Evolutionary conservation across 768 basidiomycete species (phyloP), one percentile per base, ranked within the genome.

Genomic region (Pilatotrama ljubarskyi): DNA sequence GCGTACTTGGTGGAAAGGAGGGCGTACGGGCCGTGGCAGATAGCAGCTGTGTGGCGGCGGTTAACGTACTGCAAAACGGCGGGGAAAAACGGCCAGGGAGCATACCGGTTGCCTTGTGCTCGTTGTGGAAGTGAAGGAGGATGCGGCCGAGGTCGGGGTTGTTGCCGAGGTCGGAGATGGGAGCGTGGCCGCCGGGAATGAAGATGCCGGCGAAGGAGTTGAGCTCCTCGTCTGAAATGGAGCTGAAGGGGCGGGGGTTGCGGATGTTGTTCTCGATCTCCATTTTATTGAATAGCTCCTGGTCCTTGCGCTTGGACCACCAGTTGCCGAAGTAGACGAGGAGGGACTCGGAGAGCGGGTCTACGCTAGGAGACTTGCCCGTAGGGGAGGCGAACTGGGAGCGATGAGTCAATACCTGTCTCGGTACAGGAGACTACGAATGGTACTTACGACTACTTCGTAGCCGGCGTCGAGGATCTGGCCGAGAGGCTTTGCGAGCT

Each of bases 111-210:
- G 70, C 64, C 59, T 69, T 72, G 20, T 49, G 42, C 17, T 29
- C 29, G 40, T 67, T 61, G 55, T 69, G 69, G 63, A 69, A 70
- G 46, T 69, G 63, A 29, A 51, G 41, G 17, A 72, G 54, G 36
- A 72, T 70, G 38, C 66, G 55, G 8, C 70, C 69, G n/a, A 72
- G 65, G 9, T 69, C 70, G 11, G 67, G 58, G 46, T 68, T 59
- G 49, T 65, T 52, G 17, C 69, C 66, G 37, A 70, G 56, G 51
- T 71, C 69, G 18, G 62, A 53, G 22, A 68, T 61, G 24, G 70
- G 69, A 10, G 66, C 68, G 46, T 70, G 69, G n/a, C 69, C 70
- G 22, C 70, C 70, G 2, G 70, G 70, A 38, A 69, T 64, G 69
- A 72, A 68, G 42, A 72, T 58, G 15, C 68, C 69, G n/a, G 51